Conservation (phyloP, 169 alveolate genomes). For the Eimeria praecox region DNA sequence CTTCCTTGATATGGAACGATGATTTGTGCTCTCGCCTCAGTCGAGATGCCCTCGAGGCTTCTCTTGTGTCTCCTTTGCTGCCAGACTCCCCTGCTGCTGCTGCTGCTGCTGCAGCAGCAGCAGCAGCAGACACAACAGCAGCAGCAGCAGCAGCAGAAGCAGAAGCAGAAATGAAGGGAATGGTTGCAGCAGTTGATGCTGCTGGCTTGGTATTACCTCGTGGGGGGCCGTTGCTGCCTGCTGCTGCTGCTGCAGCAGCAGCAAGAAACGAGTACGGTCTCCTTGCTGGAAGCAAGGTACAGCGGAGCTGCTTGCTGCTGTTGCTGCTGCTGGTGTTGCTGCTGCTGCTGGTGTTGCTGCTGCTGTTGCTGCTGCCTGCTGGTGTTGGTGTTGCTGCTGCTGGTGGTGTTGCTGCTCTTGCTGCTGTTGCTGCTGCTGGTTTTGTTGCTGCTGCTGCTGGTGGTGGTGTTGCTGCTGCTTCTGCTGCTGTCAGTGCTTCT, state of each 20-base stretch:
- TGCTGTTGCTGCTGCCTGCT: constrained; percentile 53
- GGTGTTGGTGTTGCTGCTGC: constrained; percentile 38
- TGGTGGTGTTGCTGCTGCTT: background rate
- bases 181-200: background rate
- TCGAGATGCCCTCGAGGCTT: constrained; percentile 37
- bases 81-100: background rate
- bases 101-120: constrained; percentile 53
- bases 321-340: constrained; percentile 7
- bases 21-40: background rate
- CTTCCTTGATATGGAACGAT: background rate
- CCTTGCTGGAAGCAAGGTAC: constrained; percentile 13
- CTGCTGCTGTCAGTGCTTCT: constrained; percentile 3
- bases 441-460: background rate
- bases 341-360: constrained; percentile 18
- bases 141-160: background rate
- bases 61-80: constrained; percentile 1
- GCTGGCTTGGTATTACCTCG: constrained; percentile 1
- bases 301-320: background rate
- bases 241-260: constrained; percentile 14
- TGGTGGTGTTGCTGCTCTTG: background rate
- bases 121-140: constrained; percentile 11
- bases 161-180: no score
- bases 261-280: background rate
- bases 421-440: background rate
- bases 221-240: background rate